Percentiles rank a stretch among this genome's conserved stretches.
Conservation (phyloP, 2,329 filamentous ascomycete genomes). For the Myriosclerotinia curreyana region DNA sequence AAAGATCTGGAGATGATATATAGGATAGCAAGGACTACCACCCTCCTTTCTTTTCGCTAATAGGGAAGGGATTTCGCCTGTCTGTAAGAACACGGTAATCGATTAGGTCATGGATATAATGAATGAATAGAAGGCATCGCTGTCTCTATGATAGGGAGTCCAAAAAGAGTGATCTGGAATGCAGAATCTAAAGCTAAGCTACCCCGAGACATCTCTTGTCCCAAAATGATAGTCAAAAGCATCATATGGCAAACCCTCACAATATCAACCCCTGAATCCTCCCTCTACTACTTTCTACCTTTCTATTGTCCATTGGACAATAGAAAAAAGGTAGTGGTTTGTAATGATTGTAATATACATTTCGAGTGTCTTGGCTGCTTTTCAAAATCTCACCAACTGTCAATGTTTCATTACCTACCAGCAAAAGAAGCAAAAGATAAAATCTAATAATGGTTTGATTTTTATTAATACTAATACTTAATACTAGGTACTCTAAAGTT, state of each 20-base stretch:
- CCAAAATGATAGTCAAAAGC: not conserved
- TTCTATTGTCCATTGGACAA: not conserved
- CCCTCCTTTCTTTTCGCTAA: not conserved
- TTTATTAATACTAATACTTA: too few relatives aligned
- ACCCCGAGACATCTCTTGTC: not conserved
- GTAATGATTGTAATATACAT: too few relatives aligned
- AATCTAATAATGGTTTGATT: too few relatives aligned
- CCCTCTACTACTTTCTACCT: too few relatives aligned
- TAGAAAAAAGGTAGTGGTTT: too few relatives aligned
- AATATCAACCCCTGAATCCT: not conserved
- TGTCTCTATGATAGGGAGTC: not conserved
- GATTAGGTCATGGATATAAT: not conserved
- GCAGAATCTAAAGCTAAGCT: not conserved
- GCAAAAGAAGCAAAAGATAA: too few relatives aligned
- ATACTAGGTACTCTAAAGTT: too few relatives aligned
- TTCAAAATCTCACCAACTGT: too few relatives aligned
- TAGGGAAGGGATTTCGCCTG: not conserved
- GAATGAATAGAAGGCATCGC: not conserved
- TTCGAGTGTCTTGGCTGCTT: too few relatives aligned
- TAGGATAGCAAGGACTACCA: constrained; percentile 19
- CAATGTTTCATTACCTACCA: too few relatives aligned
- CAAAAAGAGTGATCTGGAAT: not conserved
- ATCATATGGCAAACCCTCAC: not conserved
- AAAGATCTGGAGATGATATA: constrained; percentile 8
- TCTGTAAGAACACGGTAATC: not conserved